These are phyloP conservation scores for Ceratocystis variospora DNA, from an alignment of 2,329 filamentous ascomycete species.

Conservation along the genomic window DNA sequence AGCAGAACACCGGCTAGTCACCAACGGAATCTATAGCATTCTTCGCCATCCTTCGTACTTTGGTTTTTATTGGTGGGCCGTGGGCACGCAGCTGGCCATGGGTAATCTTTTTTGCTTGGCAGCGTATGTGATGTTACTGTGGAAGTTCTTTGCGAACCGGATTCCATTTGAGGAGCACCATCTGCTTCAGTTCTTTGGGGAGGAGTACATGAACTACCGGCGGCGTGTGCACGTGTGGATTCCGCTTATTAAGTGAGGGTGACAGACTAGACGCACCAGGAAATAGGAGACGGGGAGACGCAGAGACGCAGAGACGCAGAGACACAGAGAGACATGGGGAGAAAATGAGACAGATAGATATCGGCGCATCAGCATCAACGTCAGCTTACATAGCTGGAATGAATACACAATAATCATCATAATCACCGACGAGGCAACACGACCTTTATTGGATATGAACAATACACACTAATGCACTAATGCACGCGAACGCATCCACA, in stretches of 20 bases:
- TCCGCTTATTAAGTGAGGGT: slow-evolving; percentile 41
- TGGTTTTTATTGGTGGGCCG: slow-evolving; percentile 95
- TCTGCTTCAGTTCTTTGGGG: slow-evolving; percentile 68
- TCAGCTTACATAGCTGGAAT: no score
- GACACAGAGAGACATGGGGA: background rate
- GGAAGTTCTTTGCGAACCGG: slow-evolving; percentile 66
- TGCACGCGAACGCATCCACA: background rate
- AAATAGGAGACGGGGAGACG: background rate
- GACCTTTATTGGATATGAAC: background rate
- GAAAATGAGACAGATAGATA: no score
- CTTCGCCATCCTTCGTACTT: slow-evolving; percentile 88
- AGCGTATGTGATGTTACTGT: slow-evolving; percentile 61
- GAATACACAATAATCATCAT: no score
- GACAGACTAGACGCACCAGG: background rate
- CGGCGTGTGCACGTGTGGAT: slow-evolving; percentile 62
- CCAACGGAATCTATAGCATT: slow-evolving; percentile 59
- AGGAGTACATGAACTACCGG: slow-evolving; percentile 65
- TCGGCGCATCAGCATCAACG: no score
- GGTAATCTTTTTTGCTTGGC: slow-evolving; percentile 71
- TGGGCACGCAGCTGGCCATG: slow-evolving; percentile 85
- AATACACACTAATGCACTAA: background rate
- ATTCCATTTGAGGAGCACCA: slow-evolving; percentile 67
- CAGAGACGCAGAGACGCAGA: background rate
- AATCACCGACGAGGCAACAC: background rate
- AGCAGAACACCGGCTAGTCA: slow-evolving; percentile 64